Percentiles rank a stretch among this genome's conserved stretches.
These are phyloP conservation scores for Oxyria digyna DNA, from an alignment of 148 eudicot genomes.

Conservation along the genomic window DNA sequence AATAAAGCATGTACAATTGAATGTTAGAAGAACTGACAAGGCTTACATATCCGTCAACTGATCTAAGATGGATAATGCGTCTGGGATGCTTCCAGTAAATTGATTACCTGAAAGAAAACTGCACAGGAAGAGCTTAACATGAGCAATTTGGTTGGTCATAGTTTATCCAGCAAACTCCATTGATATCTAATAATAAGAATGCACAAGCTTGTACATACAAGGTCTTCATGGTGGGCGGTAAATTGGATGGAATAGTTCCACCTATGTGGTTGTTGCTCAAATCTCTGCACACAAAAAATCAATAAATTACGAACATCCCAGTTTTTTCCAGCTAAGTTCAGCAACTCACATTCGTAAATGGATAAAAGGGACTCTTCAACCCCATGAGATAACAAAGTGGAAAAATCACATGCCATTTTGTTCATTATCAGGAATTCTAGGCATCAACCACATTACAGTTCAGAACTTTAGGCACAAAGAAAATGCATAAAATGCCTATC, in stretches of 20 bases:
- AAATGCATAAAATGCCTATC: neutral
- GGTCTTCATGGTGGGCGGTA: conserved; percentile 63
- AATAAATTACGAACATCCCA: neutral
- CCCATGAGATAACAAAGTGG: neutral
- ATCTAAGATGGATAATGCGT: conserved; percentile 45
- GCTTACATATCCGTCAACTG: conserved; percentile 77
- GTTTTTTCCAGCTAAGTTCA: neutral
- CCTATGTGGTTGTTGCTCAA: conserved; percentile 81
- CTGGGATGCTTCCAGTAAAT: conserved; percentile 72
- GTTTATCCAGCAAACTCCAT: neutral
- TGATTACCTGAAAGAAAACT: conserved; percentile 72
- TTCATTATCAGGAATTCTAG: neutral
- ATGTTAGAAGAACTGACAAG: conserved; percentile 1
- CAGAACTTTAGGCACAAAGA: neutral
- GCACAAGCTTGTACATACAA: conserved; percentile 41
- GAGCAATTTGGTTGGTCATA: neutral
- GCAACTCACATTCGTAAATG: neutral
- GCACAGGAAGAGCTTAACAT: neutral
- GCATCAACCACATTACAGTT: neutral
- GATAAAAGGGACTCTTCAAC: neutral
- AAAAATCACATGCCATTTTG: neutral
- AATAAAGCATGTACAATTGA: neutral
- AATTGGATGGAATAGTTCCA: conserved; percentile 65
- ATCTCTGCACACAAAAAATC: conserved; percentile 41
- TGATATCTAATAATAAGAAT: neutral